These are phyloP conservation scores for Sinapis alba DNA, from an alignment of 441 rosid genomes.

Conservation along the genomic window DNA sequence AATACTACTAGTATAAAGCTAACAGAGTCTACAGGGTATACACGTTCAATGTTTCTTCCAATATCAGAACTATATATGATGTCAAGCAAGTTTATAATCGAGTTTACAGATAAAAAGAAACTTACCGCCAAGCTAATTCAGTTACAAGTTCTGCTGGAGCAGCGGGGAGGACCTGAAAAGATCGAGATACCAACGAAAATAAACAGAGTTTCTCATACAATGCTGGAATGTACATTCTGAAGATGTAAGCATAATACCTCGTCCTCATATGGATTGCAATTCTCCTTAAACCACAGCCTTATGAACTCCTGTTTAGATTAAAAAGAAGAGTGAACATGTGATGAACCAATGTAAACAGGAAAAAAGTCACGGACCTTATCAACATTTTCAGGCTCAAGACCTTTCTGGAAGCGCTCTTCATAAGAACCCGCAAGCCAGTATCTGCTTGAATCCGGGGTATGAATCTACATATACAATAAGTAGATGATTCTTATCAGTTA, in stretches of 20 bases:
- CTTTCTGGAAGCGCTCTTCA: background rate
- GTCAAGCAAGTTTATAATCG: background rate
- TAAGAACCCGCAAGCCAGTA: background rate
- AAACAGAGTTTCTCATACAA: conserved; percentile 9
- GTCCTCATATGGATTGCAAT: conserved; percentile 90
- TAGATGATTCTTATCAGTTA: background rate
- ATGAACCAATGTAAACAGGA: conserved; percentile 30
- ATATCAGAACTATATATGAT: no score
- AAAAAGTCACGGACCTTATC: background rate
- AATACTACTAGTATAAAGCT: background rate
- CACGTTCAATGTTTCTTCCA: background rate
- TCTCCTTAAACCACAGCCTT: conserved; percentile 89
- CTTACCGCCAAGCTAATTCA: conserved; percentile 92
- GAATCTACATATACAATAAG: background rate
- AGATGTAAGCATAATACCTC: conserved; percentile 52
- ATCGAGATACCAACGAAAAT: conserved; percentile 10
- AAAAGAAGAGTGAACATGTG: background rate
- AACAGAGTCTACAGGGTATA: background rate
- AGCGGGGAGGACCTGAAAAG: conserved; percentile 78
- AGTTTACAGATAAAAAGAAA: background rate
- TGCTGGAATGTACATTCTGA: conserved; percentile 14
- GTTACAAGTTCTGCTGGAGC: conserved; percentile 87
- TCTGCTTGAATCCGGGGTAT: conserved; percentile 1
- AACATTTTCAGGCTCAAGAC: conserved; percentile 5
- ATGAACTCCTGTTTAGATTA: conserved; percentile 66